These are phyloP conservation scores for Cylindrotheca fusiformis DNA, from an alignment of 108 stramenopile genomes.

Conservation along the genomic window DNA sequence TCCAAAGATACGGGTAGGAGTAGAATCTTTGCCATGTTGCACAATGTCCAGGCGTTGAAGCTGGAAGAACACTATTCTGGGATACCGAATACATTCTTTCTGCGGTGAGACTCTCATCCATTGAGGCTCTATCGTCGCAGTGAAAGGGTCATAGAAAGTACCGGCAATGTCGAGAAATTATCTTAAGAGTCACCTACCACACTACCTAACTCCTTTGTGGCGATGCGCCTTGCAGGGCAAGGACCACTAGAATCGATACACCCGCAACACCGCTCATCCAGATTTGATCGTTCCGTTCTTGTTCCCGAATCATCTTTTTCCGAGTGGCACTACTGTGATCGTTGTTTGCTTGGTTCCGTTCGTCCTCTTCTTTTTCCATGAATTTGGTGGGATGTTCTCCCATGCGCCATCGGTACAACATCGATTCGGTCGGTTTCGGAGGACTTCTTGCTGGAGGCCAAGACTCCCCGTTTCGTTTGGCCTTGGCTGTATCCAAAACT, in stretches of 20 bases:
- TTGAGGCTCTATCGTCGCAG: no score
- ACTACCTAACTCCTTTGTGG: no score
- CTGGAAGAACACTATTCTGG: no score
- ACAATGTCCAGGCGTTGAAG: no score
- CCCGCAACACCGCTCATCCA: slow-evolving; percentile 60
- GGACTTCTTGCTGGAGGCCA: slow-evolving; percentile 30
- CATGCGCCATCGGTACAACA: slow-evolving; percentile 51
- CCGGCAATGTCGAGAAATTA: no score
- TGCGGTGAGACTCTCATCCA: no score
- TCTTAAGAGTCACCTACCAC: neutral
- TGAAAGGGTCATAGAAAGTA: no score
- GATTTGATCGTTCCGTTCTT: slow-evolving; percentile 49
- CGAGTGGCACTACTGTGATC: slow-evolving; percentile 25
- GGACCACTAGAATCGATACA: slow-evolving; percentile 35
- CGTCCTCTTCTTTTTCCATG: slow-evolving; percentile 15
- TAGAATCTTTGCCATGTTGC: no score
- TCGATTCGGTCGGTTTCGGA: slow-evolving; percentile 11
- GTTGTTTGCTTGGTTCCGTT: slow-evolving; percentile 8
- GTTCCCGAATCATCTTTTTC: slow-evolving; percentile 45
- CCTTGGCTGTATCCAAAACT: slow-evolving; percentile 37
- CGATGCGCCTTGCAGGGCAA: slow-evolving; percentile 20
- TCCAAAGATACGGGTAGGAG: no score
- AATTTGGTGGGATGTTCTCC: slow-evolving; percentile 29
- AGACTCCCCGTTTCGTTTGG: slow-evolving; percentile 25
- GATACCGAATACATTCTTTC: no score